phyloP scores from a whole-genome alignment of 768 basidiomycete species.

The Boletus huronensis region DNA sequence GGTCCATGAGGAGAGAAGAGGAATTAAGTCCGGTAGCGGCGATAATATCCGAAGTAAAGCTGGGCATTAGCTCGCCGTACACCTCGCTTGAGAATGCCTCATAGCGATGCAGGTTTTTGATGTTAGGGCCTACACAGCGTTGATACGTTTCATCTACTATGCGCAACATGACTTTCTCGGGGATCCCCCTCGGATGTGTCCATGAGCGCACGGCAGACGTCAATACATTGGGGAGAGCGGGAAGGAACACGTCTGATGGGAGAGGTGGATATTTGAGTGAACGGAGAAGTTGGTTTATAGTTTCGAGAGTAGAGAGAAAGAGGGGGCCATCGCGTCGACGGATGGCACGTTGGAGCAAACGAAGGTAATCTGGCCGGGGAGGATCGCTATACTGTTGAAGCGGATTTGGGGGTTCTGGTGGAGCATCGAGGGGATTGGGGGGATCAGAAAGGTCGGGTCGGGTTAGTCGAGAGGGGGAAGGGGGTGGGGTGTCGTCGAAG shows the following conservation, averaged over 20 bases:
- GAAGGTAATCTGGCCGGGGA: constrained; percentile 41
- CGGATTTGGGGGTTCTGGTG: constrained; percentile 22
- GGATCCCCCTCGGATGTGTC: constrained; percentile 46
- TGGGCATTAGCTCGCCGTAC: constrained; percentile 87
- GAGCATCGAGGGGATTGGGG: constrained; percentile 29
- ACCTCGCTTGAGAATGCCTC: constrained; percentile 80
- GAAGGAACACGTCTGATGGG: constrained; percentile 48
- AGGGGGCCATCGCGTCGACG: constrained; percentile 67
- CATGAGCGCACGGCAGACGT: constrained; percentile 46
- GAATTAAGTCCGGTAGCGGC: constrained; percentile 47
- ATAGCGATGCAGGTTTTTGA: constrained; percentile 77
- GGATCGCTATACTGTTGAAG: constrained; percentile 19
- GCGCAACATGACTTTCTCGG: constrained; percentile 63
- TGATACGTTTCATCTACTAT: constrained; percentile 92
- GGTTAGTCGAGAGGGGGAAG: constrained; percentile 33
- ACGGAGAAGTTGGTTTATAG: constrained; percentile 60
- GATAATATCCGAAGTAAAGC: constrained; percentile 57
- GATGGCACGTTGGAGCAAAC: constrained; percentile 66
- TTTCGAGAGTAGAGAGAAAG: constrained; percentile 59
- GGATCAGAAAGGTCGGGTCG: constrained; percentile 32
- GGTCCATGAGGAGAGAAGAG: constrained; percentile 71
- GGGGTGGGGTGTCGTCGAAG: constrained; percentile 30
- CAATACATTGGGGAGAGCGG: constrained; percentile 45
- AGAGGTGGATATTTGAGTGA: constrained; percentile 62
- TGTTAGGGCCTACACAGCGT: constrained; percentile 85